phyloP scores from a whole-genome alignment of 345 rosid species.

The Eucalyptus polybractea region DNA sequence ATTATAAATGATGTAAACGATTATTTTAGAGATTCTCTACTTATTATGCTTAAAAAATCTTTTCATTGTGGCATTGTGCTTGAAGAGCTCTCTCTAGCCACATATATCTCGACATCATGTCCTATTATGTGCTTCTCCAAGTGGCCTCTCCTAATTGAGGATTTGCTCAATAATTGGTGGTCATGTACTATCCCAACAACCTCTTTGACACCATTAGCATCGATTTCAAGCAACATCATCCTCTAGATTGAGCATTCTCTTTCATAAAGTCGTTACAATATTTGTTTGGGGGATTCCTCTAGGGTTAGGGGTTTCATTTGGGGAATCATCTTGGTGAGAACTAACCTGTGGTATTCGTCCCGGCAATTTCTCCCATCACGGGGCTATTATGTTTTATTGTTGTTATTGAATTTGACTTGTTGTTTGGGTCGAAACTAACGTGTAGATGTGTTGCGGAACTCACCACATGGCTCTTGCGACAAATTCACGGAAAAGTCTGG shows the following conservation, averaged over 20 bases:
- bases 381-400: background rate
- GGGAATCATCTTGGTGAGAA: background rate
- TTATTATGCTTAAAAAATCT: background rate
- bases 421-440: rapidly evolving
- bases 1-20: too few relatives aligned
- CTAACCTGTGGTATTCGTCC: background rate
- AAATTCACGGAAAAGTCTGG: background rate
- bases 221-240: background rate
- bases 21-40: background rate
- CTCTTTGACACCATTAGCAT: background rate
- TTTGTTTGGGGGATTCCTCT: background rate
- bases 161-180: background rate
- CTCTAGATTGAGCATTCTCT: background rate
- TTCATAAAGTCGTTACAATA: background rate
- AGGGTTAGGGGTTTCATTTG: background rate
- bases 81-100: background rate
- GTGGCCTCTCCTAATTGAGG: background rate
- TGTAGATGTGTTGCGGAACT: rapidly evolving
- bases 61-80: background rate
- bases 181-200: background rate
- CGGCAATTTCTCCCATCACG: rapidly evolving
- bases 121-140: background rate
- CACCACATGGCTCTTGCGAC: background rate
- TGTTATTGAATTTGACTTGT: background rate
- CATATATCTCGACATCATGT: background rate